Evolutionary conservation across 495 filamentous ascomycete genomes (phyloP).

Genomic region (Sabuloglossum arenarium): DNA sequence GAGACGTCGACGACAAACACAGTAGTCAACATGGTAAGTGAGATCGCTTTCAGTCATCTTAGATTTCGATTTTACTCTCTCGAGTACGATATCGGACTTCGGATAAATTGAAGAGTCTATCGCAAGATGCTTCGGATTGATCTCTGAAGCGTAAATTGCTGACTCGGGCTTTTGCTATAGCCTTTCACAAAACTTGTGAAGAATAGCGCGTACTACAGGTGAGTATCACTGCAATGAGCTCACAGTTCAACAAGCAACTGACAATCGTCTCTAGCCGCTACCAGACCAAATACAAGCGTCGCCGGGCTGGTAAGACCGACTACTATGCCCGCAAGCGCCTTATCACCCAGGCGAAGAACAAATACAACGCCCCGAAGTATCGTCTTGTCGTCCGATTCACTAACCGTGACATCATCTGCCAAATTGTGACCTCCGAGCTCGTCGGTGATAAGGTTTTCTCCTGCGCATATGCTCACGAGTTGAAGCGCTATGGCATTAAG

Average conservation of each 20-base stretch:
- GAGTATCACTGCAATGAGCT: constrained; percentile 17
- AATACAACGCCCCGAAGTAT: constrained; percentile 99
- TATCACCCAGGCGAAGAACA: constrained; percentile 99
- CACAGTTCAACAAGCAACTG: background rate
- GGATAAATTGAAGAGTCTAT: constrained; percentile 8
- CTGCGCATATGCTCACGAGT: constrained; percentile 92
- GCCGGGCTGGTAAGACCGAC: constrained; percentile 94
- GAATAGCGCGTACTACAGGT: constrained; percentile 96
- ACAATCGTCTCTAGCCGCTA: constrained; percentile 45
- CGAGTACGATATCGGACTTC: background rate
- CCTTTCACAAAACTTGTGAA: constrained; percentile 89
- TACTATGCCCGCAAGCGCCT: constrained; percentile 99
- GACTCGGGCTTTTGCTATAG: constrained; percentile 59
- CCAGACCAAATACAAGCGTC: constrained; percentile 99
- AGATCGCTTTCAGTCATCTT: background rate
- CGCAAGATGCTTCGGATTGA: constrained; percentile 91
- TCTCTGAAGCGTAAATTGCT: constrained; percentile 98
- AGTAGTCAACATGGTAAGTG: constrained; percentile 3
- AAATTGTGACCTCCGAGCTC: constrained; percentile 95
- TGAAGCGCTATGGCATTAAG: constrained; percentile 86
- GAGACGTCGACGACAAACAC: background rate
- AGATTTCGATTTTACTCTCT: background rate
- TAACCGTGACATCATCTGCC: constrained; percentile 96
- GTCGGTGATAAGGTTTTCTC: constrained; percentile 89
- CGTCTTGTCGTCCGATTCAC: constrained; percentile 99